Percentiles rank a stretch among this genome's conserved stretches.
These are phyloP conservation scores for Cytospora paraplurivora DNA, from an alignment of 2,329 filamentous ascomycete genomes.

Conservation along the genomic window DNA sequence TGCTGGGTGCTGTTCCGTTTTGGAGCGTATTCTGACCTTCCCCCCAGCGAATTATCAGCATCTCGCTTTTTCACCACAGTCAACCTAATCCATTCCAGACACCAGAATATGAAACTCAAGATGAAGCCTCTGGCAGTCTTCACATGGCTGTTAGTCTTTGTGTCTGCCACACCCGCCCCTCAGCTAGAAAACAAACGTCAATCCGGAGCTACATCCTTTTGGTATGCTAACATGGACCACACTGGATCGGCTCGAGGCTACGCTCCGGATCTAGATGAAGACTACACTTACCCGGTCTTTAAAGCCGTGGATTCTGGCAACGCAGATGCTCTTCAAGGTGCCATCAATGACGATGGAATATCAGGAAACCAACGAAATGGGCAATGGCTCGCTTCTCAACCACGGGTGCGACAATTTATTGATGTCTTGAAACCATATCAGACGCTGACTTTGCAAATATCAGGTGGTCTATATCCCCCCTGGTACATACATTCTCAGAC, in stretches of 20 bases:
- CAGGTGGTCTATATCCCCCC: slow-evolving; percentile 46
- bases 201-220: slow-evolving; percentile 38
- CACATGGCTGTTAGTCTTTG: slow-evolving; percentile 29
- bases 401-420: slow-evolving; percentile 35
- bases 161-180: slow-evolving; percentile 29
- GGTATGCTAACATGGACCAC: slow-evolving; percentile 49
- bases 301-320: slow-evolving; percentile 43
- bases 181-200: slow-evolving; percentile 24
- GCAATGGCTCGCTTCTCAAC: slow-evolving; percentile 46
- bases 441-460: background rate
- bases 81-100: background rate
- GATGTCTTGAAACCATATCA: background rate
- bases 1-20: background rate
- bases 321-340: slow-evolving; percentile 41
- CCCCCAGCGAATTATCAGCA: background rate
- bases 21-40: background rate
- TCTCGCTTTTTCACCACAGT: background rate
- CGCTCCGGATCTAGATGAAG: slow-evolving; percentile 44
- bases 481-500: slow-evolving; percentile 44
- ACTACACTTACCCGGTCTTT: slow-evolving; percentile 43
- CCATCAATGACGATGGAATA: slow-evolving; percentile 38
- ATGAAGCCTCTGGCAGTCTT: slow-evolving; percentile 28
- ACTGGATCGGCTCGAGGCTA: slow-evolving; percentile 40
- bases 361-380: slow-evolving; percentile 39
- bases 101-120: slow-evolving; percentile 17